Conservation (phyloP, 495 filamentous ascomycete species). For the Lasiosphaeria miniovina region DNA sequence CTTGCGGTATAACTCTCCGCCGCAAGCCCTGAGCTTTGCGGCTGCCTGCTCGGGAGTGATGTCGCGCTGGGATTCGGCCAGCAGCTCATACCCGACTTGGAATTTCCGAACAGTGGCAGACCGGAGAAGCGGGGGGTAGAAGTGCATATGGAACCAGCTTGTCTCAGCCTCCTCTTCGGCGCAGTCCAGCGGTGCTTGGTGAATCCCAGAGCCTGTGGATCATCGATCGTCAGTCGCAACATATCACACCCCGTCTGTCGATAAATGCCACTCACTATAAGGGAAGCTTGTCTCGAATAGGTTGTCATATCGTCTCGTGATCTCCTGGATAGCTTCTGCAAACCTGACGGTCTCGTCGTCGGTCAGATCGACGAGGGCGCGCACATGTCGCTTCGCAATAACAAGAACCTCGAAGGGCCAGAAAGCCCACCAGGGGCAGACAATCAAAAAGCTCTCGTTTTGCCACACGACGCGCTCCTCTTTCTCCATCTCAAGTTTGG, state of each 20-base stretch:
- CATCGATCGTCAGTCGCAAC: background rate
- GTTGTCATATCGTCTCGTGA: conserved; percentile 91
- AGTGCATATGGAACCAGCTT: conserved; percentile 93
- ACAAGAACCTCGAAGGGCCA: conserved; percentile 98
- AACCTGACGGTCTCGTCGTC: conserved; percentile 64
- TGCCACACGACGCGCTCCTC: conserved; percentile 81
- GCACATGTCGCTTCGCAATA: conserved; percentile 73
- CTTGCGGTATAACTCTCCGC: conserved; percentile 80
- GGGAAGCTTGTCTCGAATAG: conserved; percentile 95
- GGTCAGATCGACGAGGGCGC: conserved; percentile 76
- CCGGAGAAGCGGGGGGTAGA: conserved; percentile 89
- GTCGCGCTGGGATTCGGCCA: conserved; percentile 95
- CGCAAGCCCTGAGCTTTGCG: conserved; percentile 66
- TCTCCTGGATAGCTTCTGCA: conserved; percentile 79
- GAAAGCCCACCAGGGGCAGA: conserved; percentile 95
- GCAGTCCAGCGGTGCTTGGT: conserved; percentile 91
- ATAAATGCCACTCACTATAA: conserved; percentile 58
- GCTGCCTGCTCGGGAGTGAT: conserved; percentile 98
- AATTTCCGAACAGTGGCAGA: conserved; percentile 96
- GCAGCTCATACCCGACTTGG: conserved; percentile 89
- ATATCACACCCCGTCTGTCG: background rate
- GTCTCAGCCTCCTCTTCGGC: conserved; percentile 77
- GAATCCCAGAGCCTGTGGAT: conserved; percentile 66
- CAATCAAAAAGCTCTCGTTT: conserved; percentile 75
- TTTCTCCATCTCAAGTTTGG: conserved; percentile 74